Percentiles rank a stretch among this genome's conserved stretches.
These are phyloP conservation scores for Verbascum thapsus DNA, from an alignment of 257 asterid genomes.

Conservation along the genomic window DNA sequence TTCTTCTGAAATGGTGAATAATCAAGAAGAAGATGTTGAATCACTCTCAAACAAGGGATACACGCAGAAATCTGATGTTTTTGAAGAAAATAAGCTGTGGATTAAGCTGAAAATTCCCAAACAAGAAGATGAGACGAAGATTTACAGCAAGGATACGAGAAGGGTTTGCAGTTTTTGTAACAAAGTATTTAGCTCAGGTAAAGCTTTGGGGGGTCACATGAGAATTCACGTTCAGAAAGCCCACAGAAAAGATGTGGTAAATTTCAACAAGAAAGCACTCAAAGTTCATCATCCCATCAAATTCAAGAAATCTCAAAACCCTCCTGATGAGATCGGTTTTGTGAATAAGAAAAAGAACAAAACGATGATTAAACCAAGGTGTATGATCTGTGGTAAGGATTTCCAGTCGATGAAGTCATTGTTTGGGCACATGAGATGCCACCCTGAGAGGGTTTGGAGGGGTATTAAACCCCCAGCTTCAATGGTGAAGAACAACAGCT, in stretches of 20 bases:
- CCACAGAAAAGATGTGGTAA: slow-evolving; percentile 17
- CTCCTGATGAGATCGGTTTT: slow-evolving; percentile 40
- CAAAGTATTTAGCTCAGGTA: slow-evolving; percentile 59
- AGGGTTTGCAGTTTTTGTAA: slow-evolving; percentile 55
- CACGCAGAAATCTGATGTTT: slow-evolving; percentile 15
- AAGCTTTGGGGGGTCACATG: slow-evolving; percentile 90
- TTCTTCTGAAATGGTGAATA: slow-evolving; percentile 38
- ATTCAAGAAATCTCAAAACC: slow-evolving; percentile 32
- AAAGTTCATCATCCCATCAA: background rate
- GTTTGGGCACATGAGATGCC: slow-evolving; percentile 62
- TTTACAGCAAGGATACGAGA: background rate
- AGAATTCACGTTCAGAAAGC: slow-evolving; percentile 51
- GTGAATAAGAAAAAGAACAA: background rate
- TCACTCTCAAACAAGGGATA: too few species aligned
- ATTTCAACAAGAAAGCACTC: slow-evolving; percentile 24
- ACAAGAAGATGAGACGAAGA: slow-evolving; percentile 13
- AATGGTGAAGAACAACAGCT: slow-evolving; percentile 10
- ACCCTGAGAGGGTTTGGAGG: slow-evolving; percentile 52
- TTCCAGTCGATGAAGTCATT: slow-evolving; percentile 55
- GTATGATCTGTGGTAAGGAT: slow-evolving; percentile 44
- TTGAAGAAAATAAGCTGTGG: slow-evolving; percentile 28
- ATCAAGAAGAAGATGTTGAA: slow-evolving; percentile 32
- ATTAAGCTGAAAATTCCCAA: slow-evolving; percentile 33
- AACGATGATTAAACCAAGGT: slow-evolving; percentile 24
- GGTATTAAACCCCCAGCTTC: slow-evolving; percentile 49